A percentile compares a stretch with the other conserved stretches of the same genome.
Conservation (phyloP, 2,329 filamentous ascomycete species). For the Diaporthe sp. region DNA sequence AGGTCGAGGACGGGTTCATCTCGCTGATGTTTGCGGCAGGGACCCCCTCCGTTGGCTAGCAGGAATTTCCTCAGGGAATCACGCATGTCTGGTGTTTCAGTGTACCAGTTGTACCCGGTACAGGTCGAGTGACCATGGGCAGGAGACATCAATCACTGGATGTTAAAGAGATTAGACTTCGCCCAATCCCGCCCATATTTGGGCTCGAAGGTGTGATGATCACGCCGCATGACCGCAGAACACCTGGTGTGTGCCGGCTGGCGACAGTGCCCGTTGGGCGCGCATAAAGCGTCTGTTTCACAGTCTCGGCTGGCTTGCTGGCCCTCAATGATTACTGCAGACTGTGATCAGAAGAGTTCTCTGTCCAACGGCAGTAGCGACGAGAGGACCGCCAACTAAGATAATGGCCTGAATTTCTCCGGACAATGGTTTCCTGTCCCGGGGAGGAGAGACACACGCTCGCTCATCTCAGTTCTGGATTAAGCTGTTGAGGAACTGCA, state of each 20-base stretch:
- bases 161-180: conserved; percentile 13
- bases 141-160: background rate
- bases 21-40: background rate
- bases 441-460: background rate
- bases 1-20: background rate
- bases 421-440: background rate
- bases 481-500: background rate
- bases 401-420: background rate
- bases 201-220: conserved; percentile 23
- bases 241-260: background rate
- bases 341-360: background rate
- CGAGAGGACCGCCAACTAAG: background rate
- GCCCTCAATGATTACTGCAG: background rate
- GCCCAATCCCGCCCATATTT: conserved; percentile 6
- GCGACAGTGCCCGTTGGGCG: conserved; percentile 10
- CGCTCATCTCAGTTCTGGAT: background rate
- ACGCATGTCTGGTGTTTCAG: background rate
- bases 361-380: background rate
- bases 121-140: conserved; percentile 7
- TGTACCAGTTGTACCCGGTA: conserved; percentile 28
- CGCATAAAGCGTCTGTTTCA: conserved; percentile 21
- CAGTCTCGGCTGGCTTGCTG: background rate
- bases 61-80: background rate
- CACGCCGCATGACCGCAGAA: conserved; percentile 33
- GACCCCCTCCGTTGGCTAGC: background rate